phyloP scores from a whole-genome alignment of 306 rosid species.

The Arachis hypogaea region DNA sequence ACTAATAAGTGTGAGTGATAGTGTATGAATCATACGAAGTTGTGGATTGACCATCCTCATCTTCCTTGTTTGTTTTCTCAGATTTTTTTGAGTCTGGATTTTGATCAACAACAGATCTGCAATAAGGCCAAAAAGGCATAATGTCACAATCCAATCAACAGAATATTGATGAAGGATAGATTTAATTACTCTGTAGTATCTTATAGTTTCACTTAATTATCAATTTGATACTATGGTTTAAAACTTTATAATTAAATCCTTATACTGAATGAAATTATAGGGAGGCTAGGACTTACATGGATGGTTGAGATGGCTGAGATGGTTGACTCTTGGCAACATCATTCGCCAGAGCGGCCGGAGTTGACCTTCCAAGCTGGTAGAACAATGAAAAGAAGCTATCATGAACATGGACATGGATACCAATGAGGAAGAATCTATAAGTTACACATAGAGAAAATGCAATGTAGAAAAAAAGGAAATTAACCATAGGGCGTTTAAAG shows the following conservation, averaged over 20 bases:
- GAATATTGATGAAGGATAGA: not conserved
- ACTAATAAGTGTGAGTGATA: constrained; percentile 11
- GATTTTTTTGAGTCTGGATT: constrained; percentile 49
- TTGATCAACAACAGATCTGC: constrained; percentile 67
- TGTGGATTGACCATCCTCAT: constrained; percentile 73
- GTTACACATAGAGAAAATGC: not conserved
- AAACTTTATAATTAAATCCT: too few species aligned
- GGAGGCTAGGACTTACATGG: constrained; percentile 53
- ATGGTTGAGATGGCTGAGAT: constrained; percentile 53
- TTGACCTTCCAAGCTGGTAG: constrained; percentile 58
- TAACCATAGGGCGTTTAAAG: constrained; percentile 53
- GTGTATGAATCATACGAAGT: constrained; percentile 71
- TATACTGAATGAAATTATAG: not conserved
- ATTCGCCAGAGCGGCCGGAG: constrained; percentile 42
- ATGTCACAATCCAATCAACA: constrained; percentile 23
- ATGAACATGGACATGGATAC: constrained; percentile 23
- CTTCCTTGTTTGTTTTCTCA: constrained; percentile 56
- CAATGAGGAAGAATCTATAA: constrained; percentile 26
- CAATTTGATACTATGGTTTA: too few species aligned
- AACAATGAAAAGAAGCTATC: constrained; percentile 12
- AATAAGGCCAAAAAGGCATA: constrained; percentile 33
- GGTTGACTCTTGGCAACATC: constrained; percentile 46
- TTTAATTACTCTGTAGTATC: too few species aligned
- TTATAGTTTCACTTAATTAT: too few species aligned
- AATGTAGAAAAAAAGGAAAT: not conserved